Conservation (phyloP, 2,329 filamentous ascomycete species). For the Pyricularia sp. region DNA sequence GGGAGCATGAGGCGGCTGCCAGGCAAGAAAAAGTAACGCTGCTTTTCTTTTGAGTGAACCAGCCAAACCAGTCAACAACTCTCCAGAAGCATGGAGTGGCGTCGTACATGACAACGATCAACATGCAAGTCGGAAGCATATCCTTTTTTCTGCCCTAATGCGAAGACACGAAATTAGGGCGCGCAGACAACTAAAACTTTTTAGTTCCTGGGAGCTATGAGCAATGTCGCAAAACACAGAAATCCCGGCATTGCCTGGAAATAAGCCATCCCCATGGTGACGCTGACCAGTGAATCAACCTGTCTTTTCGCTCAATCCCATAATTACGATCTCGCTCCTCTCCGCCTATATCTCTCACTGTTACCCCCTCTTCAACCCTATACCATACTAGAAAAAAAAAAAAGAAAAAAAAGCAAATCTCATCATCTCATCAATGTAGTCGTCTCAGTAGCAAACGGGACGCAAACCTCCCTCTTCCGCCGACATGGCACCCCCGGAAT, state of each 20-base stretch:
- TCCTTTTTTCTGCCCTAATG: neutral
- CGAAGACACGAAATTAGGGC: neutral
- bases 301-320: no score
- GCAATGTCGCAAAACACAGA: no score
- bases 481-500: neutral
- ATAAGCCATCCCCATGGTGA: no score
- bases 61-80: neutral
- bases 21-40: neutral
- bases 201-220: no score
- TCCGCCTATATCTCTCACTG: no score
- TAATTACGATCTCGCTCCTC: no score
- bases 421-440: neutral
- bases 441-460: neutral
- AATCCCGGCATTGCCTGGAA: no score
- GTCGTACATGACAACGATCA: neutral
- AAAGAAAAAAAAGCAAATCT: no score
- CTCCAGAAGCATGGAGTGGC: neutral
- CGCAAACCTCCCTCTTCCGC: neutral
- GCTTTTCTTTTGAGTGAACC: neutral
- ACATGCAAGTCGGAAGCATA: neutral
- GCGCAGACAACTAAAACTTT: no score
- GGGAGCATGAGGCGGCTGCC: neutral
- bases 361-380: no score
- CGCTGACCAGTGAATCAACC: no score
- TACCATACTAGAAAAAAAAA: no score